Conservation (phyloP, 768 basidiomycete species). For the Daedaleopsis nitida region DNA sequence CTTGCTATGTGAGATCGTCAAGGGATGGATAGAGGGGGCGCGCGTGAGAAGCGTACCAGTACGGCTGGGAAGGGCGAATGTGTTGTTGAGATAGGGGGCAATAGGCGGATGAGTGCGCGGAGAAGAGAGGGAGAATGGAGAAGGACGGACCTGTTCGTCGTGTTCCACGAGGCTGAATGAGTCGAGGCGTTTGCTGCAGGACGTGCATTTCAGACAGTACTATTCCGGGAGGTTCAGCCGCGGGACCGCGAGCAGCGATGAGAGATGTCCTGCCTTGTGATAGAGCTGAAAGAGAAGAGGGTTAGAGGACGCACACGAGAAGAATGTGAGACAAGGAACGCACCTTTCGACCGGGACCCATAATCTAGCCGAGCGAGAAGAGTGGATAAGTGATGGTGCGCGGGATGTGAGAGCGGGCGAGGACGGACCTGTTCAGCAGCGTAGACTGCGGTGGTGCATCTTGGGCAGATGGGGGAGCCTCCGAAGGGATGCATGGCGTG, state of each 20-base stretch:
- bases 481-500: conserved; percentile 69
- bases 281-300: conserved; percentile 56
- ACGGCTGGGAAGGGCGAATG: conserved; percentile 36
- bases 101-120: neutral
- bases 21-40: neutral
- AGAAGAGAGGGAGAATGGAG: neutral
- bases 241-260: neutral
- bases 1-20: conserved; percentile 54
- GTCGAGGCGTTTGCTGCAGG: conserved; percentile 78
- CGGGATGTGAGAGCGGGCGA: neutral
- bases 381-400: neutral
- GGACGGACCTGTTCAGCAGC: conserved; percentile 79
- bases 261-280: conserved; percentile 58
- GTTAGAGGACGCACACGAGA: neutral
- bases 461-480: conserved; percentile 70
- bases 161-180: conserved; percentile 80
- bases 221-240: conserved; percentile 30
- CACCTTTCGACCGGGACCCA: conserved; percentile 90
- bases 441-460: conserved; percentile 78
- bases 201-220: conserved; percentile 80
- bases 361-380: conserved; percentile 47
- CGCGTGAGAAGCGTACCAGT: conserved; percentile 38
- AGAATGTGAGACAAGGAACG: conserved; percentile 25
- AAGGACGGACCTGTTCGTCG: conserved; percentile 67
- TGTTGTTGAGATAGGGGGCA: conserved; percentile 3